A percentile compares a stretch with the other conserved stretches of the same genome.
Evolutionary conservation across 176 grass and related monocot species (phyloP).

Genomic region (Puya raimondii): DNA sequence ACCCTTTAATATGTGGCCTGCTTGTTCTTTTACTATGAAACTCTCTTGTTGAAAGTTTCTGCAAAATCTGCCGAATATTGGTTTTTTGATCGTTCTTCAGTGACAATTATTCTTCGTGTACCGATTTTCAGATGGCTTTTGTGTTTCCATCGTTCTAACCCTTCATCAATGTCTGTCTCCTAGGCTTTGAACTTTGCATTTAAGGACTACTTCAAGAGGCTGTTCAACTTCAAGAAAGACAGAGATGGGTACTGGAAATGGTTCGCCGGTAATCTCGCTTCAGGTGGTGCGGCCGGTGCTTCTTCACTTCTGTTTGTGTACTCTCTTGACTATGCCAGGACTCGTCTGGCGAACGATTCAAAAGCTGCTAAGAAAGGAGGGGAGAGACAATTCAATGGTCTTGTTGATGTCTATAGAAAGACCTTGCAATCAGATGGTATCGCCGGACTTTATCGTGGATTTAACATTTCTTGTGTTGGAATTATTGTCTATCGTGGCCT

Average conservation of each 20-base stretch:
- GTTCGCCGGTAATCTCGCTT: conserved; percentile 15
- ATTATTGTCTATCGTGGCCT: conserved; percentile 13
- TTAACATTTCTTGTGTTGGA: conserved; percentile 12
- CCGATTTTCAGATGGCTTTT: neutral
- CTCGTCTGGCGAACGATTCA: conserved; percentile 6
- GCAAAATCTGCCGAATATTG: no score
- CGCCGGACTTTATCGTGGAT: conserved; percentile 14
- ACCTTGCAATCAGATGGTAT: conserved; percentile 5
- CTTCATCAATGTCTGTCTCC: neutral
- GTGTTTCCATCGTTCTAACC: neutral
- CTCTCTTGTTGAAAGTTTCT: no score
- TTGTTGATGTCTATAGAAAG: conserved; percentile 15
- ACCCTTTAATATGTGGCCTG: no score
- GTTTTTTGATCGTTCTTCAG: no score
- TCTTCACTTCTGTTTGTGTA: conserved; percentile 6
- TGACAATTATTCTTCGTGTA: no score
- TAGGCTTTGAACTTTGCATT: conserved; percentile 21
- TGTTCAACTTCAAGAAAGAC: conserved; percentile 20
- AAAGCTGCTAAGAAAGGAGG: conserved; percentile 17
- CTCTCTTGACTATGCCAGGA: conserved; percentile 1
- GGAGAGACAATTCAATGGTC: conserved; percentile 17
- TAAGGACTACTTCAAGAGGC: conserved; percentile 18
- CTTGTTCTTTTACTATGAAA: no score
- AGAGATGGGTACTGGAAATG: conserved; percentile 17
- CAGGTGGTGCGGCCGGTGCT: conserved; percentile 19